Conservation (phyloP, 768 basidiomycete genomes). For the Kwoniella sp. region DNA sequence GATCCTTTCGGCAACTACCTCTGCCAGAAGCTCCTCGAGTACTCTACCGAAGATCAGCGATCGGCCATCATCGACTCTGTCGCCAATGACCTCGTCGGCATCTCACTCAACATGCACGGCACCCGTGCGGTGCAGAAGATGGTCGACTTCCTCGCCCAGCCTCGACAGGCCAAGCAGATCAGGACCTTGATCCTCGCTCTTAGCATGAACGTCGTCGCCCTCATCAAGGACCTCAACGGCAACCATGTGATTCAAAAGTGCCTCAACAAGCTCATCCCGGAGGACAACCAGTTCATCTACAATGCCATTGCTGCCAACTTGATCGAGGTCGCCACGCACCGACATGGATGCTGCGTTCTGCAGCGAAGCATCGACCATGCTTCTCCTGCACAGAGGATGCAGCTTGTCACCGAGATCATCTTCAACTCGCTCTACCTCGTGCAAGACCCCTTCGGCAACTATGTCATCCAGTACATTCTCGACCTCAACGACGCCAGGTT, state of each 20-base stretch:
- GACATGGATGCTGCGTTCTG: slow-evolving; percentile 93
- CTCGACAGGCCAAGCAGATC: slow-evolving; percentile 69
- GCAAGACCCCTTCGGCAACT: slow-evolving; percentile 71
- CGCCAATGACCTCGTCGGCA: slow-evolving; percentile 92
- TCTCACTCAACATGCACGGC: slow-evolving; percentile 99
- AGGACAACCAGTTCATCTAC: slow-evolving; percentile 99
- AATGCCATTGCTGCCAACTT: slow-evolving; percentile 98
- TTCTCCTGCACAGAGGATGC: slow-evolving; percentile 67
- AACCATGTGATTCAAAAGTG: slow-evolving; percentile 82
- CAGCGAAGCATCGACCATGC: slow-evolving; percentile 98
- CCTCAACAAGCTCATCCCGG: slow-evolving; percentile 92
- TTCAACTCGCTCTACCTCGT: slow-evolving; percentile 96
- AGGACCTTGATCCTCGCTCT: slow-evolving; percentile 94
- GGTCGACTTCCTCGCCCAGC: slow-evolving; percentile 97
- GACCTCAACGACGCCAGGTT: slow-evolving; percentile 98
- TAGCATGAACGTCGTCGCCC: slow-evolving; percentile 93
- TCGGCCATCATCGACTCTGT: slow-evolving; percentile 96
- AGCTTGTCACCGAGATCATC: slow-evolving; percentile 97
- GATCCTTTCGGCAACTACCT: slow-evolving; percentile 99
- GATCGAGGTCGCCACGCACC: slow-evolving; percentile 78
- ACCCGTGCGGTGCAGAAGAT: slow-evolving; percentile 99
- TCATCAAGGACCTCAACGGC: slow-evolving; percentile 79
- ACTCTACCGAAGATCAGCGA: slow-evolving; percentile 93
- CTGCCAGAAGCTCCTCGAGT: slow-evolving; percentile 95
- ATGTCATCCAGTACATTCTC: slow-evolving; percentile 75